phyloP scores from a whole-genome alignment of 345 rosid genomes.

The Noccaea caerulescens region DNA sequence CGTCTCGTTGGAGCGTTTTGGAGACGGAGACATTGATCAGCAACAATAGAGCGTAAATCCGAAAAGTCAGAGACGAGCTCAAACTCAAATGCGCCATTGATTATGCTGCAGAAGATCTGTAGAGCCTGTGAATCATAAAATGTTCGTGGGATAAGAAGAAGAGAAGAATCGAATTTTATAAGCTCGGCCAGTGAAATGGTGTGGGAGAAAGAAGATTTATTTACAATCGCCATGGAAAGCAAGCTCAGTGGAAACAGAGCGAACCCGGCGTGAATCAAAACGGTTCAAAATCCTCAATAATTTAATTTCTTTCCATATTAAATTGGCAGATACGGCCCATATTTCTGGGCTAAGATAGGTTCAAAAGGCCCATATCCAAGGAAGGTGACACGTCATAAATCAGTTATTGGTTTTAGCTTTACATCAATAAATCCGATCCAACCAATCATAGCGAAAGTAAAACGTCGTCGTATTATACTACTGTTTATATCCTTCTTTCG shows the following conservation, averaged over 20 bases:
- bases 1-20: slow-evolving; percentile 70
- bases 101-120: slow-evolving; percentile 16
- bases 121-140: background rate
- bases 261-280: slow-evolving; percentile 18
- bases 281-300: slow-evolving; percentile 23
- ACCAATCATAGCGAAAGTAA: background rate
- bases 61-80: slow-evolving; percentile 14
- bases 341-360: background rate
- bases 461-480: background rate
- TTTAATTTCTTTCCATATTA: background rate
- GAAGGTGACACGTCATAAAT: slow-evolving; percentile 26
- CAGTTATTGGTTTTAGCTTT: background rate
- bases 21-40: slow-evolving; percentile 41
- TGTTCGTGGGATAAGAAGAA: slow-evolving; percentile 23
- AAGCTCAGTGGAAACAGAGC: slow-evolving; percentile 39
- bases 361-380: background rate
- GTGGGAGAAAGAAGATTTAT: slow-evolving; percentile 25
- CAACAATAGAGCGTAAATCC: slow-evolving; percentile 26
- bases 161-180: slow-evolving; percentile 15
- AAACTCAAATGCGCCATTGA: slow-evolving; percentile 34
- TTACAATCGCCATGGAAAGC: slow-evolving; percentile 39
- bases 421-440: background rate
- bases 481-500: background rate
- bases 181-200: slow-evolving; percentile 20
- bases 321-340: background rate